Base-by-base conservation (phyloP, 1,284 basidiomycete species). In the Ustilago loliicola region DNA sequence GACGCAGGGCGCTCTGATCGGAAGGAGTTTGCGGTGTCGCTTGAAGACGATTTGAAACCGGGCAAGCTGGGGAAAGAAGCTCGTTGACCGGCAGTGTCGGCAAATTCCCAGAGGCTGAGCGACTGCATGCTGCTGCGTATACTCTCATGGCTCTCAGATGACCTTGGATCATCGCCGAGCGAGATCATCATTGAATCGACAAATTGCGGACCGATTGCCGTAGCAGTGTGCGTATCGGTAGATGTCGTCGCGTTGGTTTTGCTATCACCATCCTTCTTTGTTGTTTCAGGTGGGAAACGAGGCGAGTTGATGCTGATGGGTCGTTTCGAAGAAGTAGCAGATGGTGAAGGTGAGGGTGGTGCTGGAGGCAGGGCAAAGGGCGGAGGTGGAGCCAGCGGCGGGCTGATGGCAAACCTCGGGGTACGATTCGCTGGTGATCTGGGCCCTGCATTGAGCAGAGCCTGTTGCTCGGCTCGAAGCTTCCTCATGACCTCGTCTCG, bases 351-450 rank as follows among this genome's bases (percentile, higher is more conserved):
- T 1, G 61, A 60, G 19, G 51, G 17, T 1, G 71, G 71, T 3
- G 57, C 53, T 19, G 60, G 71, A 45, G 71, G 71, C 17, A 53
- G 64, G 1, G 71, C 71, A n/a, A 68, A 73, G 1, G 61, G 57
- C 8, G 71, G 71, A 5, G 65, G 71, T 2, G 71, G 71, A 17
- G 61, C 57, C 38, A 61, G 36, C 1, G 71, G 71, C 2, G 65
- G 71, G 17, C 45, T 40, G 30, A 60, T 27, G 17, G 58, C 57
- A 2, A 52, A 19, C 17, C 63, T 29, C 5, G 69, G 50, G 9
- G 59, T 47, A 3, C 64, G 52, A 27, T 5, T 17, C 0, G 34
- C 40, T 1, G 54, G 59, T 17, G 63, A 54, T 15, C 17, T 29
- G 30, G 40, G 23, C 19, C 34, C 17, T 38, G 32, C 19, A 32